Evolutionary conservation across 345 rosid genomes (phyloP).

Genomic region (Eucalyptus leucophloia): DNA sequence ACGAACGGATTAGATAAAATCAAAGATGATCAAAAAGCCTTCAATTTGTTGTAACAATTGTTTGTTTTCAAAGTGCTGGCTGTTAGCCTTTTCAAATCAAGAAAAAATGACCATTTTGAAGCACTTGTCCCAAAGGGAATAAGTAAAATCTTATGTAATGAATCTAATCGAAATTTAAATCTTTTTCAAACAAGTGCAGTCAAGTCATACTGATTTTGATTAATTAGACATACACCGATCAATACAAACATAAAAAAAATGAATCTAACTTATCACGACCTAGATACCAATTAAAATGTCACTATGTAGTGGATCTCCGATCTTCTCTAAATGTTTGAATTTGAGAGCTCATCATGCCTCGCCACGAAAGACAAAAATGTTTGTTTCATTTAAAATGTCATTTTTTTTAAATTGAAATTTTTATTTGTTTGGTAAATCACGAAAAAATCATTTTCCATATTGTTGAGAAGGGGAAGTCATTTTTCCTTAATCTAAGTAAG

Average conservation of each 20-base stretch:
- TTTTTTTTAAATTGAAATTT: too few relatives aligned
- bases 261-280: background rate
- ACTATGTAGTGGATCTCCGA: background rate
- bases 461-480: too few relatives aligned
- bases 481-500: too few relatives aligned
- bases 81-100: background rate
- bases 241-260: background rate
- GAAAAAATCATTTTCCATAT: too few relatives aligned
- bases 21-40: background rate
- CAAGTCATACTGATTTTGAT: background rate
- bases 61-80: background rate
- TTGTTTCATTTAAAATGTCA: background rate
- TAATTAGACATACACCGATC: background rate
- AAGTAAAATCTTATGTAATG: background rate
- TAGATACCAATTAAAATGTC: background rate
- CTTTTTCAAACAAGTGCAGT: background rate
- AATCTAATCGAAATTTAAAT: background rate
- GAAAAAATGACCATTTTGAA: background rate
- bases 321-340: background rate
- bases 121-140: background rate
- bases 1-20: background rate
- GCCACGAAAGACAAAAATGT: rapidly evolving
- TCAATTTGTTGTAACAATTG: background rate
- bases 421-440: too few relatives aligned
- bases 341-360: background rate